Evolutionary conservation across 2,329 filamentous ascomycete genomes (phyloP), one percentile per base, ranked within the genome.

Genomic region (Fusarium sp.): DNA sequence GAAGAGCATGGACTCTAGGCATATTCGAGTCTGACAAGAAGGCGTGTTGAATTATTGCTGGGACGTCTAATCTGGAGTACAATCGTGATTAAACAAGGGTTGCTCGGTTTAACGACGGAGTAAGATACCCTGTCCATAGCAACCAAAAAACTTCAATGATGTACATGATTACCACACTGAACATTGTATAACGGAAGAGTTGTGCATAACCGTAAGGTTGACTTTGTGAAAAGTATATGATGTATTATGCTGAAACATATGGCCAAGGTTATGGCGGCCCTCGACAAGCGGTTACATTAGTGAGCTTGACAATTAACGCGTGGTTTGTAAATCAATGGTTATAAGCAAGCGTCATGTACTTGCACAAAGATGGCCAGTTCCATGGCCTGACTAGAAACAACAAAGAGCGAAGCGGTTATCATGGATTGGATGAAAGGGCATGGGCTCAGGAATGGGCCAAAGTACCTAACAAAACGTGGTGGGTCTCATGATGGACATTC

Each of bases 201-300:
- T 55, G 42, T 51, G 38, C 6, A 40, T 28, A 18, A 23, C 23
- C 41, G n/a, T 46, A 13, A 3, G 42, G 28, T 26, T 46, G 18
- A 26, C 49, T 47, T 20, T 30, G 18, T 16, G 23, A 46, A n/a
- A 47, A 15, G 31, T 31, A 38, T 7, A 28, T 47, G 34, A 36
- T 26, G 23, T 60, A 57, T 57, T 42, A 62, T 57, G 53, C 60
- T 60, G 59, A 53, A 18, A 33, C 63, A 34, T 56, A 40, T 47
- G 59, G 68, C 6, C 62, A 36, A 54, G 38, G 42, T 34, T 41
- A 45, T 57, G 53, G 26, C 49, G 60, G 61, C 64, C 63, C 50
- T 51, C 57, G 57, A 50, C 54, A 69, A 64, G 72, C 59, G 71
- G 71, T 65, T 71, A 67, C 72, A 68, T 72, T 63, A 69, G 67